A percentile compares a stretch with the other conserved stretches of the same genome.
phyloP scores from a whole-genome alignment of 192 early-diverging fungal genomes.

The Coemansia furcata region DNA sequence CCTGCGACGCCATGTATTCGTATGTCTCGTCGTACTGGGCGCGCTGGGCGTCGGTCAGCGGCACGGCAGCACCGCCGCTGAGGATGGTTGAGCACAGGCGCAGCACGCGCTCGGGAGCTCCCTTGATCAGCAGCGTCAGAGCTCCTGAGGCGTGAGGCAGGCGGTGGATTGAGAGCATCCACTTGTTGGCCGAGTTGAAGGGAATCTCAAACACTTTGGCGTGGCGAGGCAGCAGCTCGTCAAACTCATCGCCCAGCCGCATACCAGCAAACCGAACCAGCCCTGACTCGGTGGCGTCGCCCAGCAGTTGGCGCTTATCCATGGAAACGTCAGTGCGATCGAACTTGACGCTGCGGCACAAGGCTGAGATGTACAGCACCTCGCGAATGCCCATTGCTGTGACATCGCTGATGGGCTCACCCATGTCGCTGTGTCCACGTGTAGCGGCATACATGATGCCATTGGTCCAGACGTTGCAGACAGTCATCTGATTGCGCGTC shows the following conservation, averaged over 20 bases:
- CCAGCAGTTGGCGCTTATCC: constrained; percentile 74
- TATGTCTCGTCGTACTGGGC: constrained; percentile 73
- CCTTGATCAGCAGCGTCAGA: constrained; percentile 86
- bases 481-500: constrained; percentile 96
- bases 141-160: constrained; percentile 49
- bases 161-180: constrained; percentile 86
- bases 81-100: constrained; percentile 77
- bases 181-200: constrained; percentile 95
- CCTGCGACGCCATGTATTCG: constrained; percentile 85
- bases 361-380: constrained; percentile 72
- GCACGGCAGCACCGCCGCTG: constrained; percentile 52
- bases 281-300: constrained; percentile 95
- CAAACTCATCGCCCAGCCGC: constrained; percentile 68
- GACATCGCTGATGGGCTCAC: constrained; percentile 49
- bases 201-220: constrained; percentile 94
- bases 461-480: constrained; percentile 86
- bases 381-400: constrained; percentile 68
- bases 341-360: constrained; percentile 89
- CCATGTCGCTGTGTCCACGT: constrained; percentile 49
- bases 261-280: constrained; percentile 77
- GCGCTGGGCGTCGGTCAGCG: constrained; percentile 68
- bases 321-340: constrained; percentile 87
- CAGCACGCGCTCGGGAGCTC: constrained; percentile 93
- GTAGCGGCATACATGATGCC: constrained; percentile 62
- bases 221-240: constrained; percentile 62